These are phyloP conservation scores for Solanum hybrid DNA, from an alignment of 305 asterid species.

Conservation along the genomic window DNA sequence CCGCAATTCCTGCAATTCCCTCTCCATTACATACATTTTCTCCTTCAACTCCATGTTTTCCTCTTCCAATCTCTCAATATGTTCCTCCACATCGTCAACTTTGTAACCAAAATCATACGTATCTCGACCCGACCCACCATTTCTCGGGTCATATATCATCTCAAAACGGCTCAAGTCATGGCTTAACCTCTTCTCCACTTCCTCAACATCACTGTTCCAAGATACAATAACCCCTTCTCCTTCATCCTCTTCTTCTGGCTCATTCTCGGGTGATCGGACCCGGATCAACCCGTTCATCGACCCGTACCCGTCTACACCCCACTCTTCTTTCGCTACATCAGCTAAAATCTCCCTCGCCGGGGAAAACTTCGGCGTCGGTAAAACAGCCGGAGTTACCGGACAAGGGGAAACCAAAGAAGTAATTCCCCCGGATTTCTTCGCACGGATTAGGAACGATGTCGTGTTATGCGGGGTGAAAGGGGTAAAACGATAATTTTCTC, in stretches of 20 bases:
- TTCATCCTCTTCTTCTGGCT: slow-evolving; percentile 3
- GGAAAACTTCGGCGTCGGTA: slow-evolving; percentile 66
- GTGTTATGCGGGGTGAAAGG: slow-evolving; percentile 29
- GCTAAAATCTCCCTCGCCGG: slow-evolving; percentile 64
- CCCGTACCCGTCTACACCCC: slow-evolving; percentile 76
- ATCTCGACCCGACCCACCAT: background rate
- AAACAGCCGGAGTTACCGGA: slow-evolving; percentile 59
- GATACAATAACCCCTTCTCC: slow-evolving; percentile 9
- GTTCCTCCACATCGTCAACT: slow-evolving; percentile 7
- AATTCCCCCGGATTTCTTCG: slow-evolving; percentile 70
- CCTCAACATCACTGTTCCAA: background rate
- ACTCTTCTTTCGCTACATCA: slow-evolving; percentile 63
- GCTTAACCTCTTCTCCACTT: slow-evolving; percentile 11
- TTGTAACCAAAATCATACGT: background rate
- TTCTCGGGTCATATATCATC: slow-evolving; percentile 4
- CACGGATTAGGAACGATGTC: slow-evolving; percentile 52
- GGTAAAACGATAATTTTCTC: background rate
- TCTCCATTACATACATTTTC: background rate
- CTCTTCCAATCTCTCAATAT: slow-evolving; percentile 9
- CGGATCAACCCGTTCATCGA: slow-evolving; percentile 75
- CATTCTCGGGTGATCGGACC: slow-evolving; percentile 21
- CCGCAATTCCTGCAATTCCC: background rate
- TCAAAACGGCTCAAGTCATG: slow-evolving; percentile 8
- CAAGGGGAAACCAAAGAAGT: slow-evolving; percentile 69
- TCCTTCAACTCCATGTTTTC: slow-evolving; percentile 10